Evolutionary conservation across 495 filamentous ascomycete genomes (phyloP).

Genomic region (Bryoglossum gracile): DNA sequence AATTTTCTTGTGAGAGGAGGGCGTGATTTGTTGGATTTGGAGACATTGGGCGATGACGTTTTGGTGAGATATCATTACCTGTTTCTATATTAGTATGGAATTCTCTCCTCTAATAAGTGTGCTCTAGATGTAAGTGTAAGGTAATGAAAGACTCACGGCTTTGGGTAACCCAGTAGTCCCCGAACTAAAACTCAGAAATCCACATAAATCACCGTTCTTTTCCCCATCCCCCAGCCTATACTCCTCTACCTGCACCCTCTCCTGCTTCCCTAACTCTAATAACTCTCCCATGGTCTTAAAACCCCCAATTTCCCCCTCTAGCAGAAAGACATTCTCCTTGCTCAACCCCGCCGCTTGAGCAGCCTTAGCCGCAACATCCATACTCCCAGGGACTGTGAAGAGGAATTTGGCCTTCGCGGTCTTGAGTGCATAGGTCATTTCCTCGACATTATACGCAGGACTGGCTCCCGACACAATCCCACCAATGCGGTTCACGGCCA

Average conservation of each 20-base stretch:
- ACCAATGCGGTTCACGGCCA: conserved; percentile 75
- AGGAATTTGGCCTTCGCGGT: conserved; percentile 57
- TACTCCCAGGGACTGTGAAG: conserved; percentile 46
- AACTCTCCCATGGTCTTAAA: conserved; percentile 27
- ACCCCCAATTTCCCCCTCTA: conserved; percentile 36
- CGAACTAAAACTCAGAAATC: conserved; percentile 70
- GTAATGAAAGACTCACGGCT: conserved; percentile 46
- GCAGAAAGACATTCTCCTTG: conserved; percentile 39
- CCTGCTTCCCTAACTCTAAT: conserved; percentile 14
- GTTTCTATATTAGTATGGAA: neutral
- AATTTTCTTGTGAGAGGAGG: conserved; percentile 9
- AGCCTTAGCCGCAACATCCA: conserved; percentile 60
- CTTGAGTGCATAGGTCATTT: conserved; percentile 67
- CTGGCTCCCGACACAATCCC: conserved; percentile 75
- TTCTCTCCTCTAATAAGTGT: neutral
- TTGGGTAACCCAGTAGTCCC: conserved; percentile 89
- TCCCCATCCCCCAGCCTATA: conserved; percentile 34
- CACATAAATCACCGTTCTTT: conserved; percentile 46
- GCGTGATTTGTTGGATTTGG: conserved; percentile 34
- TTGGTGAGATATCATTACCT: conserved; percentile 54
- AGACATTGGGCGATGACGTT: conserved; percentile 58
- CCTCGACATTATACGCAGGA: conserved; percentile 71
- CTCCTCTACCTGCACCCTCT: conserved; percentile 24
- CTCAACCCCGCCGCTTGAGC: conserved; percentile 58
- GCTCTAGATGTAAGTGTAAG: neutral